Conservation (phyloP, 2,329 filamentous ascomycete genomes). For the Talaromyces rugulosus region DNA sequence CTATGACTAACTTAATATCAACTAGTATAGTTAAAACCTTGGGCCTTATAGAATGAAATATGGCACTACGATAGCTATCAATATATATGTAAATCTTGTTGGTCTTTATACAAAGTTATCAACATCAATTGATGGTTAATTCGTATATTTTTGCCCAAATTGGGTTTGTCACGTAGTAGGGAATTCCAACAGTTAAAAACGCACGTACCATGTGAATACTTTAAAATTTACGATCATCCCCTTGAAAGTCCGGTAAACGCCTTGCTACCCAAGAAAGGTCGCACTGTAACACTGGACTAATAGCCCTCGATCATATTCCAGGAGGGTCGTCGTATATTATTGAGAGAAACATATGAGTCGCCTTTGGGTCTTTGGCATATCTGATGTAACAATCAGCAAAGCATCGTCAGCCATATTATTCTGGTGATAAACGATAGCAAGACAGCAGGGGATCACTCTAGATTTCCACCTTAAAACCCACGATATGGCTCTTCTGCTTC, state of each 20-base stretch:
- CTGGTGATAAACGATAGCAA: not conserved
- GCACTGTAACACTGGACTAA: too few relatives aligned
- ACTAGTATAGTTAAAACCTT: too few relatives aligned
- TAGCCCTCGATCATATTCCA: too few relatives aligned
- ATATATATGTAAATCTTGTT: not conserved
- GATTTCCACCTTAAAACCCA: not conserved
- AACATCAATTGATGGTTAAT: too few relatives aligned
- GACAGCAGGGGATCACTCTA: not conserved
- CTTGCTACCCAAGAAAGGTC: too few relatives aligned
- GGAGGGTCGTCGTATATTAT: too few relatives aligned
- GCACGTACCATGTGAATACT: not conserved
- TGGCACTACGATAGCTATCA: too few relatives aligned
- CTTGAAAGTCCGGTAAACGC: not conserved
- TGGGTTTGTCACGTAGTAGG: not conserved
- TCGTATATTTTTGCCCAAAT: not conserved
- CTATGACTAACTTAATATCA: too few relatives aligned
- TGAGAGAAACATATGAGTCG: too few relatives aligned
- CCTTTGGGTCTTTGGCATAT: not conserved
- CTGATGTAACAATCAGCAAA: conserved; percentile 8
- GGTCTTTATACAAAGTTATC: too few relatives aligned
- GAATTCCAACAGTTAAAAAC: too few relatives aligned
- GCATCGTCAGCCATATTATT: not conserved
- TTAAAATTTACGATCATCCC: not conserved
- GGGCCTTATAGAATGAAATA: too few relatives aligned
- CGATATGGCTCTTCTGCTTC: not conserved